Base-by-base conservation (phyloP, 2,329 filamentous ascomycete species). In the Mariannaea sp. region DNA sequence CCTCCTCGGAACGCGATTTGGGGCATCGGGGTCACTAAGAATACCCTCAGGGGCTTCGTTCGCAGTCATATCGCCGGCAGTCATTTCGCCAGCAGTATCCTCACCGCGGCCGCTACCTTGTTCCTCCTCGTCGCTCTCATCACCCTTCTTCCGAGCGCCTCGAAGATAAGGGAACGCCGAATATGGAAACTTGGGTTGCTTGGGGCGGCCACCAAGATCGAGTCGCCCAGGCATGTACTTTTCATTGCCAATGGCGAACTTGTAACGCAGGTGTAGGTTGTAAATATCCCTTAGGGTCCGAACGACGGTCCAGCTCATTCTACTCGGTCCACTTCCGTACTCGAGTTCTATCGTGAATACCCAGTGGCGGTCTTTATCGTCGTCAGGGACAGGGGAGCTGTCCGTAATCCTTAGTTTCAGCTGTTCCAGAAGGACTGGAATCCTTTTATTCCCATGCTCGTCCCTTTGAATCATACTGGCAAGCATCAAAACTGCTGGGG, bases 401-500 rank as follows among this genome's bases (percentile, higher is more conserved):
- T 97, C 90, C 7, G 86, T 88, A 54, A 99, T 89, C 52, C 83
- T 85, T 55, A 99, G 81, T 71, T 96, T 96, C 54, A 99, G 80
- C 75, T 99, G 94, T 71, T 99, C 94, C 6, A 99, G 81, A 3
- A 99, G 82, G 47, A 99, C 92, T 0, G 94, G 94, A 52, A 99
- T 96, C 54, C 92, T 86, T 74, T 90, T 94, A 73, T 96, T 94
- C 42, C 93, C 92, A 65, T 97, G 90, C 72, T 99, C 94, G 65
- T 99, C 94, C 52, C 94, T 84, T 74, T 97, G 94, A 65, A 97
- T 94, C 90, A 97, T 97, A 68, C 92, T 97, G 7, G 94, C 94
- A 46, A 99, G 77, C 73, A 99, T 96, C 53, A 99, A 78, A 16
- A 93, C 94, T 19, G 94, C 94, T 3, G 94, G 94, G 1, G 92